Evolutionary conservation across 176 grass and related monocot genomes (phyloP), one percentile per base, ranked within the genome.

Genomic region (Tillandsia leiboldiana): DNA sequence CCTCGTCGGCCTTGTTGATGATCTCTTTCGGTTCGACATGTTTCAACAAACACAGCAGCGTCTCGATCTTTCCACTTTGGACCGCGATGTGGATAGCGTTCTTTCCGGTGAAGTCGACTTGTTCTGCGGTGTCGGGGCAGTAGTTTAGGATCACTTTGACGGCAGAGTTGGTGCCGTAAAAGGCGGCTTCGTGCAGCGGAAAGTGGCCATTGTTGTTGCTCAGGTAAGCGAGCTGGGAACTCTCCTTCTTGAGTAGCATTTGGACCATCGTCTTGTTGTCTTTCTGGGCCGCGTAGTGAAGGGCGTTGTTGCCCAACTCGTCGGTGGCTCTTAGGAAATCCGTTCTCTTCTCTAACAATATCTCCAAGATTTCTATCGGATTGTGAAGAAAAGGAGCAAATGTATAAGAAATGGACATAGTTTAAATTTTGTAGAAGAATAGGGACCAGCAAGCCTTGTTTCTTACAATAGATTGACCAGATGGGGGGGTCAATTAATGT

Each of bases 221-320:
- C 23, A 5, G 5, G 77, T 94, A 89, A 8, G 83, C 83, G 0
- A 42, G 33, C 2, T 89, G 86, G 13, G 82, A 72, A 59, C 50
- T 0, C 8, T 71, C 69, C 18, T 20, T 51, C n/a, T 29, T 62
- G 17, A 89, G 78, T 15, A 94, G 74, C 72, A 82, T 26, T 59
- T 76, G 61, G 59, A 86, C 85, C 20, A 78, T 74, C 11, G 51
- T 79, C 14, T 48, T 50, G 63, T 81, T 73, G 77, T 86, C 70
- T 63, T 83, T 85, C 26, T 88, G 89, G 49, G 82, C 82, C 0
- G 85, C 89, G 81, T 88, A 88, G 72, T 92, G 89, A 70, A 92
- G 79, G 27, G 76, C 85, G 69, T 69, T 88, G 73, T 83, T 83
- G 11, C 73, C 82, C 1, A 12, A 13, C 33, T 76, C 54, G 27